A percentile compares a stretch with the other conserved stretches of the same genome.
These are phyloP conservation scores for Chaetomium olivaceum DNA, from an alignment of 2,329 filamentous ascomycete genomes.

Conservation along the genomic window DNA sequence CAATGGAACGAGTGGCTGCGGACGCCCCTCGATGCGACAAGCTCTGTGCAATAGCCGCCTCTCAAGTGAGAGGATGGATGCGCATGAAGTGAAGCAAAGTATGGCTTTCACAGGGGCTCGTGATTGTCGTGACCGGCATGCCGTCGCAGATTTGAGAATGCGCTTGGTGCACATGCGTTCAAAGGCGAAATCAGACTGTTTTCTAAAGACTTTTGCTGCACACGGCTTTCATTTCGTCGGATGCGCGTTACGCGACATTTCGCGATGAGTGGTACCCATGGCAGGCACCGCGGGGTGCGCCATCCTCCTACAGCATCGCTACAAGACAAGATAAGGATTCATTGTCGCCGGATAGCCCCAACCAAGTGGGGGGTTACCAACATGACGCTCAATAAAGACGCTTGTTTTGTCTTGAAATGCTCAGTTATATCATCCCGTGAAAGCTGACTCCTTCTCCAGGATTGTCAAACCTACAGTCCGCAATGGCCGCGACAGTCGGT, in stretches of 20 bases:
- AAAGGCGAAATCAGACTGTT: neutral
- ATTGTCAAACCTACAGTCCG: conserved; percentile 23
- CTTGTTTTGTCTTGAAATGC: neutral
- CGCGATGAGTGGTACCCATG: neutral
- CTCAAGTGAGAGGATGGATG: conserved; percentile 15
- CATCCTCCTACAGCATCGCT: neutral
- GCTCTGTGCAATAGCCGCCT: neutral
- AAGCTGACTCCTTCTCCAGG: conserved; percentile 10
- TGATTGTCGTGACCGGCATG: neutral
- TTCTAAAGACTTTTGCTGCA: neutral
- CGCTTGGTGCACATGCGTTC: neutral
- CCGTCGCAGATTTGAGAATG: neutral
- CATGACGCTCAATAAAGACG: too few species aligned
- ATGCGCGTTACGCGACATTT: conserved; percentile 6
- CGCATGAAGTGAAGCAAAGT: neutral
- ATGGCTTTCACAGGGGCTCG: neutral
- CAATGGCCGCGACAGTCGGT: conserved; percentile 51
- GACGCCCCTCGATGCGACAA: neutral
- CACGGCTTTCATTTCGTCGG: neutral
- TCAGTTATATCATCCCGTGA: neutral
- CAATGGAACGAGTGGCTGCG: neutral
- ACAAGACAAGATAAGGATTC: neutral
- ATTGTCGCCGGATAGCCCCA: neutral
- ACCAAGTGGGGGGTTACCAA: neutral
- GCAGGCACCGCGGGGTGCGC: neutral